Base-by-base conservation (phyloP, 352 stramenopile species). In the Globisporangium sylvaticum region DNA sequence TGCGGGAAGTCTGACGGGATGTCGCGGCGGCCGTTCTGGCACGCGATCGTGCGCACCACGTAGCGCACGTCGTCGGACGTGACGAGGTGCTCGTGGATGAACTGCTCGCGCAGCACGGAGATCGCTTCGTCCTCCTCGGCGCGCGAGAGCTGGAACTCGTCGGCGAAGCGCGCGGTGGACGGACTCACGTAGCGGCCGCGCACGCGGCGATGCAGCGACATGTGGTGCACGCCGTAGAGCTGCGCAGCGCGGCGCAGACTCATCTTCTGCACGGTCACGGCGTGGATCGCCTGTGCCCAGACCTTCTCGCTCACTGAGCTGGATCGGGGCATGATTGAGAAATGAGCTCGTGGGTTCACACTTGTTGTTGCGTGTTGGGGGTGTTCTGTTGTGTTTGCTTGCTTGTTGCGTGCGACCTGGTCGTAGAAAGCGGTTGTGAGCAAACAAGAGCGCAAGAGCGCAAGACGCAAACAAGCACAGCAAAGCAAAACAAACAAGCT, bases 21-120 rank as follows among this genome's bases (percentile, higher is more conserved):
- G 7, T 69, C 39, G 14, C 77, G 73, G 10, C 72, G 73, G 10
- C 75, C 77, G 46, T 79, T 78, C 29, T 76, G 72, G 29, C 78
- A 71, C 10, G 77, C 78, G 62, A 91, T 76, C 29, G 76, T 68
- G n/a, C 83, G 83, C 57, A 83, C 79, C n/a, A 89, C 80, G 63
- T 84, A 80, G 24, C 72, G 73, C 54, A 91, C 84, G 69, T 91
- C 80, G 74, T 74, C 66, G 39, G 71, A 62, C 46, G 71, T 68
- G 34, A 79, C 69, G 31, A 73, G 66, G 20, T 70, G 66, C n/a
- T 84, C 77, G 48, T 83, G 76, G 48, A 81, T 54, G 24, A 79
- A 88, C 65, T 89, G 76, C 44, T 87, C 79, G 39, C 78, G 78
- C 14, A 91, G 68, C 46, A 88, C 60, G 7, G 62, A 58, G 4